Evolutionary conservation across 441 rosid genomes (phyloP).

Genomic region (Arabidopsis lyrata): DNA sequence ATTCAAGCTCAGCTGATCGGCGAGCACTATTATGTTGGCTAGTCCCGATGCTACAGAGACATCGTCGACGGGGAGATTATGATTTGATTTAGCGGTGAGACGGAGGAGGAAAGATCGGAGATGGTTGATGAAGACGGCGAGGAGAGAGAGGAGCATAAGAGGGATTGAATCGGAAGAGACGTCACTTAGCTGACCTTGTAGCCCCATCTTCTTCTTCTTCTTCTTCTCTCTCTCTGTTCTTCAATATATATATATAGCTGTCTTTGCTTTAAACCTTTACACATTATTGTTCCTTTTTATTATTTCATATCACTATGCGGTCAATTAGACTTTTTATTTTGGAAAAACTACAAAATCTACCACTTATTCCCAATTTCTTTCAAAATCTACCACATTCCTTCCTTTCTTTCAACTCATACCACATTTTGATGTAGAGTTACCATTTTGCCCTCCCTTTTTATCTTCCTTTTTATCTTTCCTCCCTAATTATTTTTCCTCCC

Average conservation of each 20-base stretch:
- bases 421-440: no score
- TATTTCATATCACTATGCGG: background rate
- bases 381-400: no score
- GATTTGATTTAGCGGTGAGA: slow-evolving; percentile 32
- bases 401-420: no score
- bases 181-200: slow-evolving; percentile 74
- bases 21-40: slow-evolving; percentile 62
- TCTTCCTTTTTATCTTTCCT: no score
- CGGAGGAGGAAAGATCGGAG: slow-evolving; percentile 52
- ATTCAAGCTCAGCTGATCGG: slow-evolving; percentile 77
- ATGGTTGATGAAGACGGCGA: slow-evolving; percentile 56
- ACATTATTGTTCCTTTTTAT: slow-evolving; percentile 7
- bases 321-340: background rate
- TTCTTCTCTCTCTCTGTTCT: background rate
- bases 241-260: slow-evolving; percentile 12
- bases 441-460: no score
- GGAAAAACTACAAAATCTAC: no score
- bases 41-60: slow-evolving; percentile 60
- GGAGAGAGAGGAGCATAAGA: slow-evolving; percentile 54
- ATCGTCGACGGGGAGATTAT: slow-evolving; percentile 35
- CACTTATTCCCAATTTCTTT: no score
- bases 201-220: slow-evolving; percentile 50
- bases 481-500: no score
- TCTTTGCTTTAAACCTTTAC: slow-evolving; percentile 29
- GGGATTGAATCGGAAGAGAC: slow-evolving; percentile 79